Base-by-base conservation (phyloP, 1,139 yeast genomes). In the Eremothecium sinecaudum region DNA sequence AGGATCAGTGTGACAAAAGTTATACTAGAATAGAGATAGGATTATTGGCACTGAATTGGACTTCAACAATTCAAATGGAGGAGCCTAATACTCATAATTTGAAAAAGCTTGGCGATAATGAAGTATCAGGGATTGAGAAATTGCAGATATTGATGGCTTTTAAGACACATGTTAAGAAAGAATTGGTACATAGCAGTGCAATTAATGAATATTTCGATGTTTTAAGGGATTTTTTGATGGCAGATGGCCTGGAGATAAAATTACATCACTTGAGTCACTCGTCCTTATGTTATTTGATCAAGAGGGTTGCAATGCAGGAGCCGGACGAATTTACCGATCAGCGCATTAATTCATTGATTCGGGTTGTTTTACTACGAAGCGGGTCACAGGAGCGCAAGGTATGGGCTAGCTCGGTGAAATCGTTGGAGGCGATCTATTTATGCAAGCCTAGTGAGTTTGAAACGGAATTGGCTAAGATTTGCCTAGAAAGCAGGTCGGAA, bases 221-320 rank as follows among this genome's bases (percentile, higher is more conserved):
- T 0, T 59, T 57, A 26, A 36, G 50, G 31, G 41, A 4, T 33
- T 80, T 28, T 58, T 69, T 10, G 46, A 62, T 7, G 76, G 74
- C 2, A 62, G 65, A 27, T 63, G 66, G 1, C 50, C 21, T 57
- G 3, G 69, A 67, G 31, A 41, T 58, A 18, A 60, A 66, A n/a
- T 62, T 75, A 16, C 63, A 64, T 40, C 50, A 66, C 0, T 48
- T 64, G 24, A 69, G 80, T 2, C 81, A 82, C 51, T 74, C 83
- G 10, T 70, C 84, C 8, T 57, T 81, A 8, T 79, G 87, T 40
- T 90, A 84, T 51, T 60, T 84, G 31, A 72, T 82, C 18, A 82
- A 81, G 47, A 65, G 95, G 13, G 75, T 82, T 2, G 74, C 81
- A 34, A 73, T 78, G 56, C 95, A 83, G 59, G 78, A 80, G 44